Conservation (phyloP, 768 basidiomycete species). For the Podaxis rugospora region DNA sequence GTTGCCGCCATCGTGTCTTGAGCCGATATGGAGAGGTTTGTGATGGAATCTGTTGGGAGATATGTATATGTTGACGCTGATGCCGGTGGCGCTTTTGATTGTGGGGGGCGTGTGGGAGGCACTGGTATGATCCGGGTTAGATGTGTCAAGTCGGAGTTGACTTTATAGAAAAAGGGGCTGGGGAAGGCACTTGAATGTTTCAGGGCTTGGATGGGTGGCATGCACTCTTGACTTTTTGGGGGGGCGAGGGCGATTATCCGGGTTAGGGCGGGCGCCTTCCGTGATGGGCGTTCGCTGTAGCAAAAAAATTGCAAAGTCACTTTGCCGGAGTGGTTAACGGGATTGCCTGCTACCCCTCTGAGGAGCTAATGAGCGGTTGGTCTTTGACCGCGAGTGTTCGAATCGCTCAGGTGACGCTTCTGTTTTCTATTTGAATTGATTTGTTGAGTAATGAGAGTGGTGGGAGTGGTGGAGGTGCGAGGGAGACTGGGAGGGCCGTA, state of each 20-base stretch:
- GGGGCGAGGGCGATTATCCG: neutral
- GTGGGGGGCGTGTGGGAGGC: neutral
- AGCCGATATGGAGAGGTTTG: neutral
- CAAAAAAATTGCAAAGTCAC: constrained; percentile 40
- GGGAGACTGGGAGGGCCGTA: too few relatives aligned
- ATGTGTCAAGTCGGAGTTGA: too few relatives aligned
- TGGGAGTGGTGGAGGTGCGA: neutral
- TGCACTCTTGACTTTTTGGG: neutral
- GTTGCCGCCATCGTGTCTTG: too few relatives aligned
- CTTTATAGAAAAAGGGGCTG: too few relatives aligned
- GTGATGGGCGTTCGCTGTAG: neutral
- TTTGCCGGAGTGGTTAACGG: constrained; percentile 96
- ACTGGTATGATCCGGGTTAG: neutral
- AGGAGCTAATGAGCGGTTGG: constrained; percentile 18
- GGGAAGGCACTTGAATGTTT: too few relatives aligned
- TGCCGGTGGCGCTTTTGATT: neutral
- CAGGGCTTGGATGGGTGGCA: too few relatives aligned
- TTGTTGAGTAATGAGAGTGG: neutral
- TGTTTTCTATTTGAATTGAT: constrained; percentile 6
- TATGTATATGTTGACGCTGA: neutral
- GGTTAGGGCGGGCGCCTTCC: neutral
- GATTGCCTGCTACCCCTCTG: constrained; percentile 20
- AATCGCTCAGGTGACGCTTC: constrained; percentile 29
- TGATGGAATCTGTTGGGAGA: neutral
- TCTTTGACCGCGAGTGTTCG: constrained; percentile 30